Base-by-base conservation (phyloP, 2,329 filamentous ascomycete genomes). In the Diaporthe capsici region DNA sequence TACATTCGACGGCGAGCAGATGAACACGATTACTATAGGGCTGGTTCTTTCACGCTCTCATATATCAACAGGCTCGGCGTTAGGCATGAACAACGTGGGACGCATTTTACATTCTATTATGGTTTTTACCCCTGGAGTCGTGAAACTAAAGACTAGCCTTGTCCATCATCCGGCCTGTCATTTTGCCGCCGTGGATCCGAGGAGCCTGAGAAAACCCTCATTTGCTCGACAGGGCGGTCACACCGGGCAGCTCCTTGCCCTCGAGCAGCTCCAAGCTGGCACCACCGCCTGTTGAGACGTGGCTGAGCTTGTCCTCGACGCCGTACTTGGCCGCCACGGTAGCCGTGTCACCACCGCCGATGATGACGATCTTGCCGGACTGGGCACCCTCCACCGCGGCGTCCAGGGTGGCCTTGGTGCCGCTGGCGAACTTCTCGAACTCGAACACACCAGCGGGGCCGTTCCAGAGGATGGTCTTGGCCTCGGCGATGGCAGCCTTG, bases 381-480 rank as follows among this genome's bases (percentile, higher is more conserved):
- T 94, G 89, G 76, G 94, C 94, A 77, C 94, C 97, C 34, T 90
- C 90, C 72, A 98, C 95, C 72, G 93, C 96, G 75, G 95, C 95
- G 82, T 98, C 94, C 80, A 99, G 92, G 68, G 95, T 98, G 77
- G 92, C 90, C 91, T 98, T 98, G 83, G 97, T 99, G 81, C 95
- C 97, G 78, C 90, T 93, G 82, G 96, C 95, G 85, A 99, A 99
- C 84, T 94, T 93, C 77, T 98, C 95, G 83, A 98, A 94, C 91
- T 99, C 97, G 82, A 99, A 99, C 80, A 99, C 97, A 85, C 97
- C 97, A 22, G 96, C 93, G 73, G 97, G 97, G 74, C 97, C 97
- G 89, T 99, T 99, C 97, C 97, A 99, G 78, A 99, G 94, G 85
- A 99, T 98, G 75, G 97, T 99, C 91, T 98, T 92, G 79, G 96